Conservation (phyloP, 1,139 yeast species). For the Zygoascus sp. region DNA sequence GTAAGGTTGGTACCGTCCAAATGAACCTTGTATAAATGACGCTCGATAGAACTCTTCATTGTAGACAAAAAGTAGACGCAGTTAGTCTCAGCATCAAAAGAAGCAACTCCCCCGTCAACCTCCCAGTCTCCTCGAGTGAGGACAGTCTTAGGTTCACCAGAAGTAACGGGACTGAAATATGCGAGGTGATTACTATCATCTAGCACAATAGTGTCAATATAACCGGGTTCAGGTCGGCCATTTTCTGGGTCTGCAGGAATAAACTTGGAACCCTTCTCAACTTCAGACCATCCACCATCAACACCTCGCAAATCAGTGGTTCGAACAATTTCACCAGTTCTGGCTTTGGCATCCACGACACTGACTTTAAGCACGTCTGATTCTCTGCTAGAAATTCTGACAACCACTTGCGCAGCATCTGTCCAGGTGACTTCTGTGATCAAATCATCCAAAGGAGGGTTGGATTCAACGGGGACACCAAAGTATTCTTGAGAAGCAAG, state of each 20-base stretch:
- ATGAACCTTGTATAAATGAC: slow-evolving; percentile 51
- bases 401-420: slow-evolving; percentile 48
- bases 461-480: slow-evolving; percentile 28
- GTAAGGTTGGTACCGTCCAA: slow-evolving; percentile 42
- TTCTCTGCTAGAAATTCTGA: slow-evolving; percentile 67
- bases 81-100: slow-evolving; percentile 50
- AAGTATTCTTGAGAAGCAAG: slow-evolving; percentile 33
- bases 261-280: slow-evolving; percentile 63
- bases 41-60: slow-evolving; percentile 49
- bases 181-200: slow-evolving; percentile 68
- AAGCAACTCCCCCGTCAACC: slow-evolving; percentile 53
- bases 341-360: slow-evolving; percentile 44
- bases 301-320: slow-evolving; percentile 40
- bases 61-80: slow-evolving; percentile 63
- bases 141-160: slow-evolving; percentile 43
- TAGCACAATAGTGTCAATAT: slow-evolving; percentile 67
- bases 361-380: slow-evolving; percentile 59
- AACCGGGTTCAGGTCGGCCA: slow-evolving; percentile 48
- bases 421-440: slow-evolving; percentile 76
- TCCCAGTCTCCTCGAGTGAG: slow-evolving; percentile 70
- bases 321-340: slow-evolving; percentile 42
- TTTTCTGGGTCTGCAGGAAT: slow-evolving; percentile 54
- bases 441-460: slow-evolving; percentile 41
- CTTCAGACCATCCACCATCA: slow-evolving; percentile 73
- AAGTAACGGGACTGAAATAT: slow-evolving; percentile 49